Conservation (phyloP, 2,329 filamentous ascomycete genomes). For the Penicillium sp. region DNA sequence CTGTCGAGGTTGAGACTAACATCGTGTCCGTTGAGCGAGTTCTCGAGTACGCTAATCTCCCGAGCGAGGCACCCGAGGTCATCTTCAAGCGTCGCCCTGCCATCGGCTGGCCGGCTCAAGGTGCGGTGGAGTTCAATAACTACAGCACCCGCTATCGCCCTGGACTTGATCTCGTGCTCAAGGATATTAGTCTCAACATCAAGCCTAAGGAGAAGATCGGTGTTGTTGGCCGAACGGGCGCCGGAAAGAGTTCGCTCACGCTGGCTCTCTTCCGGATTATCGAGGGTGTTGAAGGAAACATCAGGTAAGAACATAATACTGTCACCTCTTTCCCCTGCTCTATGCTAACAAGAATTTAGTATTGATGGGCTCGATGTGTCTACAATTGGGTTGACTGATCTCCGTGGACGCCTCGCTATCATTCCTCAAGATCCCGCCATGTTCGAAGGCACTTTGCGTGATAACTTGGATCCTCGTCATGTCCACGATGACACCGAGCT, state of each 20-base stretch:
- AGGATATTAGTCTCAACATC: slow-evolving; percentile 88
- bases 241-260: slow-evolving; percentile 92
- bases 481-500: slow-evolving; percentile 96
- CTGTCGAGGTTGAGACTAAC: slow-evolving; percentile 99
- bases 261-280: slow-evolving; percentile 94
- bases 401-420: slow-evolving; percentile 86
- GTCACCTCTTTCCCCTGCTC: slow-evolving; percentile 12
- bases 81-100: slow-evolving; percentile 83
- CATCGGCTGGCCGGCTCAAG: slow-evolving; percentile 86
- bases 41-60: slow-evolving; percentile 87
- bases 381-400: slow-evolving; percentile 82
- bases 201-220: slow-evolving; percentile 98
- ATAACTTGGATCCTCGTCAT: slow-evolving; percentile 93
- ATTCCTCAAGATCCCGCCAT: slow-evolving; percentile 97
- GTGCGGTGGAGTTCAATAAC: slow-evolving; percentile 85
- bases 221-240: slow-evolving; percentile 92
- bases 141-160: slow-evolving; percentile 92
- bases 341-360: slow-evolving; percentile 41
- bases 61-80: slow-evolving; percentile 92
- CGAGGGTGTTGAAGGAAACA: slow-evolving; percentile 76
- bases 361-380: slow-evolving; percentile 91
- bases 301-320: slow-evolving; percentile 49
- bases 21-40: slow-evolving; percentile 98
- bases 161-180: slow-evolving; percentile 86
- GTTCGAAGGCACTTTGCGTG: slow-evolving; percentile 88